Percentiles rank a stretch among this genome's conserved stretches.
Conservation (phyloP, 352 stramenopile species). For the Phytophthora multivora region DNA sequence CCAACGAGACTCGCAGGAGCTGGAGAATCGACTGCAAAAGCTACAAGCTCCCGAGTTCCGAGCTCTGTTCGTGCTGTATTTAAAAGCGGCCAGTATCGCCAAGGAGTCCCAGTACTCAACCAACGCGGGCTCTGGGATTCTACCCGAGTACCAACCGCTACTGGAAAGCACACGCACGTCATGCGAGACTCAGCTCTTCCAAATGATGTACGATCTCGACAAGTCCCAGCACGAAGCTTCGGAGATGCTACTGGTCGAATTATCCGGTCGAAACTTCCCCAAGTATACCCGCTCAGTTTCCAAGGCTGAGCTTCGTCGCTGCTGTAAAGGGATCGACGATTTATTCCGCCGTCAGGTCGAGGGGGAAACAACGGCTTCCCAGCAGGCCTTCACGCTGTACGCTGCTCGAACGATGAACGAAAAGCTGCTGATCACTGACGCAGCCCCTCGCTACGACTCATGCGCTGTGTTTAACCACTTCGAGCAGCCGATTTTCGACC, state of each 20-base stretch:
- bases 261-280: slow-evolving; percentile 62
- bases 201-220: slow-evolving; percentile 70
- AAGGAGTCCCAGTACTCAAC: slow-evolving; percentile 42
- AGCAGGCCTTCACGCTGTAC: slow-evolving; percentile 65
- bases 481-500: slow-evolving; percentile 70
- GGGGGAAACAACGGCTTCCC: slow-evolving; percentile 26
- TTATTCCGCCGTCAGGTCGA: slow-evolving; percentile 44
- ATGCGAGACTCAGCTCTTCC: slow-evolving; percentile 65
- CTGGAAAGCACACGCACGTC: slow-evolving; percentile 55
- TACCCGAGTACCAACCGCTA: slow-evolving; percentile 53
- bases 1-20: slow-evolving; percentile 31
- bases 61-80: slow-evolving; percentile 56
- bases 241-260: slow-evolving; percentile 58
- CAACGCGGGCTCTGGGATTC: slow-evolving; percentile 36
- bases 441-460: slow-evolving; percentile 60
- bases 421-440: slow-evolving; percentile 67
- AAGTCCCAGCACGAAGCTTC: slow-evolving; percentile 49
- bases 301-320: slow-evolving; percentile 57
- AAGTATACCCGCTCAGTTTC: slow-evolving; percentile 61
- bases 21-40: slow-evolving; percentile 45
- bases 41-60: slow-evolving; percentile 45
- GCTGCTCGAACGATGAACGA: slow-evolving; percentile 41
- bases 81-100: slow-evolving; percentile 43
- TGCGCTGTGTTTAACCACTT: slow-evolving; percentile 70
- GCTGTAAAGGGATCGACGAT: slow-evolving; percentile 54